Evolutionary conservation across 2,329 filamentous ascomycete genomes (phyloP), one percentile per base, ranked within the genome.

Genomic region (Clonostachys byssicola): DNA sequence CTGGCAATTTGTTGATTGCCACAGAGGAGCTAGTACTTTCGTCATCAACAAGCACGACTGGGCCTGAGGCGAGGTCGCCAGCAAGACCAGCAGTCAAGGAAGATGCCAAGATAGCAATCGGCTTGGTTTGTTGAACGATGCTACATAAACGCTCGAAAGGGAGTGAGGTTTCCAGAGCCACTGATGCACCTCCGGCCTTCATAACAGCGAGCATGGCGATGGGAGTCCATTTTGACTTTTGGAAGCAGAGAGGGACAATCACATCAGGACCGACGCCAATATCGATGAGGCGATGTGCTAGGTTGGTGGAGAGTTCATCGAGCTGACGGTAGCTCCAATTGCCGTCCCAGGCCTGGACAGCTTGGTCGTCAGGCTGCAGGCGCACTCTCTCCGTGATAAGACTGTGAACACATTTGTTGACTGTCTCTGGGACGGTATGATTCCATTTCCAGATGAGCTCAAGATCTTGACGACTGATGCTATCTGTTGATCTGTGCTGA

Each of bases 131-230:
- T 13, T 45, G 17, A 16, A 45, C 20, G 18, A 47, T 42, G 16
- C 30, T 38, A 34, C 38, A 30, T 12, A 49, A 40, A 16, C 51
- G 49, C 34, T 49, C 43, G 10, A 34, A 40, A 8, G 67, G 66
- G 7, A 64, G 50, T 42, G 35, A 16, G n/a, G 44, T 33, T 35
- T 49, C 47, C 14, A 61, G 49, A 7, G 52, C 51, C 5, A 60
- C 55, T 46, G 41, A 53, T 9, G 51, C 58, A 12, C 52, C 57
- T n/a, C 61, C 62, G 5, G 56, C 50, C 44, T 60, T 57, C 30
- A 61, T 44, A 5, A 61, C 52, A 33, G 50, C 59, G 6, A 62
- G 33, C 49, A 60, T 57, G 3, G 54, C 52, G 2, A 60, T 51
- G 4, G 52, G 40, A 33, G 53, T 51, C 51, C 48, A 54, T 17